Percentiles rank a stretch among this genome's conserved stretches.
These are phyloP conservation scores for Colletotrichum simmondsii DNA, from an alignment of 2,329 filamentous ascomycete species.

Conservation along the genomic window DNA sequence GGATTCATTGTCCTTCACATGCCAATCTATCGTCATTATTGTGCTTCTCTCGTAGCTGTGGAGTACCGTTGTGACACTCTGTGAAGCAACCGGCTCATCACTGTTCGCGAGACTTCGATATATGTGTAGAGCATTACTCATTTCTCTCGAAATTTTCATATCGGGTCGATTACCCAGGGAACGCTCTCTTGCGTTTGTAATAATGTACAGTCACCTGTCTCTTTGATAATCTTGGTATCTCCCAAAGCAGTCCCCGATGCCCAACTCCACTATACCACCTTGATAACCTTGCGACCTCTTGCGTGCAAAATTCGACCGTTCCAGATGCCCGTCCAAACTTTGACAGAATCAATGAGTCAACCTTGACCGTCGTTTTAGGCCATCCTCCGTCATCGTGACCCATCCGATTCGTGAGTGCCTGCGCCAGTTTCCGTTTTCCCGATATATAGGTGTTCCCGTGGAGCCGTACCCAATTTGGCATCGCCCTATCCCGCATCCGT, in stretches of 20 bases:
- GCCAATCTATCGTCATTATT: neutral
- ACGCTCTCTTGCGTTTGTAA: neutral
- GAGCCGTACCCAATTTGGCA: neutral
- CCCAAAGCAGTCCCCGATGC: constrained; percentile 15
- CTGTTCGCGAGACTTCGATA: neutral
- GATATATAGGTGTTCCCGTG: neutral
- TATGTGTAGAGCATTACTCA: neutral
- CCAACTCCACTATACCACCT: constrained; percentile 6
- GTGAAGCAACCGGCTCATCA: neutral
- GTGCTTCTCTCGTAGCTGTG: neutral
- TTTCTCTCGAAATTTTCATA: neutral
- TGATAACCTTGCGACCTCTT: neutral
- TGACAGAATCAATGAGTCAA: neutral
- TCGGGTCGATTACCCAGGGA: neutral
- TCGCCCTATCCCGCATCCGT: neutral
- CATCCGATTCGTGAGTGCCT: neutral
- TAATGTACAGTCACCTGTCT: neutral
- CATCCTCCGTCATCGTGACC: constrained; percentile 1
- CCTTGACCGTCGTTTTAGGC: neutral
- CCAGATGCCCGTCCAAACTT: neutral
- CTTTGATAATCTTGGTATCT: constrained; percentile 21
- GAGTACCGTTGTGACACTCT: too few species aligned
- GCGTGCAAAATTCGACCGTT: neutral
- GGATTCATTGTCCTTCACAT: neutral
- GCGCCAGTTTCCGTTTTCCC: constrained; percentile 2